Evolutionary conservation across 2,329 filamentous ascomycete genomes (phyloP), one percentile per base, ranked within the genome.

Genomic region (Huntiella bhutanensis): DNA sequence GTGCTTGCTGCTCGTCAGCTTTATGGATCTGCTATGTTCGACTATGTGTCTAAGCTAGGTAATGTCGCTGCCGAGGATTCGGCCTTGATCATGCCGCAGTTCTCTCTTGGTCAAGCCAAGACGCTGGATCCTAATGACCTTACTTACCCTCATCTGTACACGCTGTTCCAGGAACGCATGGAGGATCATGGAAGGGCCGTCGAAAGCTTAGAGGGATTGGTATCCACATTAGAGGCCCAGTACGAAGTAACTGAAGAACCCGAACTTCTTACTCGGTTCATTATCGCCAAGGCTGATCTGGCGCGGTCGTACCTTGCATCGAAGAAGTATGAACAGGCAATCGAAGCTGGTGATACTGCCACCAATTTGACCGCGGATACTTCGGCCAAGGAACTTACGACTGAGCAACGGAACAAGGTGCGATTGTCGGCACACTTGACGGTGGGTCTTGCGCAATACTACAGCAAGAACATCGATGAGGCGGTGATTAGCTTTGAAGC

Each of bases 361-460:
- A 66, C 98, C 0, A 77, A 82, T 52, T 70, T 96, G 2, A 84
- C 79, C 37, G 71, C 73, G 17, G 84, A 88, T 39, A 76, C 81
- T 33, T 71, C 75, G 3, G 74, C 77, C 22, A 73, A 73, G 48
- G 75, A 80, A 50, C 67, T 87, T 16, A 70, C 74, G 2, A 63
- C 66, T 3, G 75, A 82, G 35, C 69, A 77, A 43, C 73, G 83
- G 36, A 68, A 67, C 46, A 83, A 77, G 56, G 73, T 84, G 33
- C 75, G 84, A 28, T 68, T 98, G 3, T 93, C 86, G 1, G 82
- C 85, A 0, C 82, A 93, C 56, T 64, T 98, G 34, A 93, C 87
- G 0, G 74, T 83, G 2, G 91, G 91, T 0, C 66, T 98, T 2
- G 82, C 87, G 1, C 71, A 82, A 49, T 93, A 87, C 61, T 84